These are phyloP conservation scores for Pseudisothecium myosuroides DNA, from an alignment of 225 moss, liverwort and hornwort genomes.

Conservation along the genomic window DNA sequence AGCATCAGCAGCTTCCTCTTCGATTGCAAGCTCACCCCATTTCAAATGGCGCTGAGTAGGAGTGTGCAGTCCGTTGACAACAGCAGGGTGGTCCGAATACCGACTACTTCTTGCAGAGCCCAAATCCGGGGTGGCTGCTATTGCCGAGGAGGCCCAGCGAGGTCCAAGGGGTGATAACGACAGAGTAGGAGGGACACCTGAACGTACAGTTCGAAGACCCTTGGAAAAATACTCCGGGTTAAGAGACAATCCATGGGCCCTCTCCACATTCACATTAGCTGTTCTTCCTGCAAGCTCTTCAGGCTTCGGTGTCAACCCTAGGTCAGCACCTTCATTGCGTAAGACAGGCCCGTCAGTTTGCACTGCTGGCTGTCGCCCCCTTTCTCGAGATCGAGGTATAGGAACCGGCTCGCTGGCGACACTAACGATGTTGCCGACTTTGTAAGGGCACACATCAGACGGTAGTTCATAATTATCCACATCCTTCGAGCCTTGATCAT, in stretches of 20 bases:
- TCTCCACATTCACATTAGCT: slow-evolving; percentile 16
- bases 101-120: slow-evolving; percentile 17
- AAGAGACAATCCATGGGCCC: background rate
- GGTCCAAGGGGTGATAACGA: slow-evolving; percentile 93
- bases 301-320: slow-evolving; percentile 11
- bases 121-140: slow-evolving; percentile 7
- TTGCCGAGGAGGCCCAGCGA: slow-evolving; percentile 56
- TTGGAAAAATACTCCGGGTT: slow-evolving; percentile 29
- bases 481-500: slow-evolving; percentile 25
- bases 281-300: slow-evolving; percentile 7
- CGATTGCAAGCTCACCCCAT: slow-evolving; percentile 29
- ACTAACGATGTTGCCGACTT: background rate
- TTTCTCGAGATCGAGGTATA: slow-evolving; percentile 41
- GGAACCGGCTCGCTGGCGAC: slow-evolving; percentile 48
- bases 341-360: slow-evolving; percentile 77
- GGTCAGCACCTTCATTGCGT: background rate
- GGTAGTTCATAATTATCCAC: background rate
- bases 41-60: slow-evolving; percentile 39
- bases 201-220: slow-evolving; percentile 53
- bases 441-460: slow-evolving; percentile 9
- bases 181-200: slow-evolving; percentile 42
- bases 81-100: slow-evolving; percentile 23
- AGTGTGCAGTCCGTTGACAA: slow-evolving; percentile 12
- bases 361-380: slow-evolving; percentile 6
- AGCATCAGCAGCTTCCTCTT: slow-evolving; percentile 19